Conservation (phyloP, 164 flowering plant species). For the Houttuynia cordata region DNA sequence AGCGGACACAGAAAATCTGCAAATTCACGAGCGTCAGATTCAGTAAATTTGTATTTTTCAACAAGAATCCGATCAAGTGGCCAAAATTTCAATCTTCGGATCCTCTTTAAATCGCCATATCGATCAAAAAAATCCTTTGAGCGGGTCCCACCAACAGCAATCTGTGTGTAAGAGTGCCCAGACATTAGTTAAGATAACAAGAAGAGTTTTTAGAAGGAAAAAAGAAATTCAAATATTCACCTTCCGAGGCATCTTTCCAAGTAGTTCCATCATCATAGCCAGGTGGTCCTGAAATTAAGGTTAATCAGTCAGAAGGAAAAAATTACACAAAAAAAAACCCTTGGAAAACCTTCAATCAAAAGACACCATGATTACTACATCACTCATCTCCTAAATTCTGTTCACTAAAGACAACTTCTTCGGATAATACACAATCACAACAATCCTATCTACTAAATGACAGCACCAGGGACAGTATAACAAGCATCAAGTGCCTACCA, state of each 20-base stretch:
- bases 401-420: too few species aligned
- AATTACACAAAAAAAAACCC: not conserved
- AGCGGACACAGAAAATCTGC: constrained; percentile 64
- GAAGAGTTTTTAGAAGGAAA: not conserved
- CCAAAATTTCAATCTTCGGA: constrained; percentile 67
- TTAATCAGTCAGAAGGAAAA: constrained; percentile 1
- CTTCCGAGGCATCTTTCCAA: constrained; percentile 94
- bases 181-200: constrained; percentile 4
- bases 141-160: constrained; percentile 60
- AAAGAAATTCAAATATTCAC: constrained; percentile 20
- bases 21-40: constrained; percentile 61
- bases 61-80: constrained; percentile 54
- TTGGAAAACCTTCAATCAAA: not conserved
- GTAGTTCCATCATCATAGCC: constrained; percentile 93
- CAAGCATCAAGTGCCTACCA: too few species aligned
- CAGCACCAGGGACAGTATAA: too few species aligned
- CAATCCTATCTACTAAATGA: too few species aligned
- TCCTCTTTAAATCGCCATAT: constrained; percentile 87
- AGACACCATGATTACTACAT: not conserved
- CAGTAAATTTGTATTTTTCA: constrained; percentile 56
- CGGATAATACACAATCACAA: too few species aligned
- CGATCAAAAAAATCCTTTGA: constrained; percentile 85
- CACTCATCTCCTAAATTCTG: not conserved
- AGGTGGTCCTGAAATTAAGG: constrained; percentile 72
- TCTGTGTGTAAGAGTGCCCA: constrained; percentile 25